These are phyloP conservation scores for Botryotinia calthae DNA, from an alignment of 2,329 filamentous ascomycete genomes.

Conservation along the genomic window DNA sequence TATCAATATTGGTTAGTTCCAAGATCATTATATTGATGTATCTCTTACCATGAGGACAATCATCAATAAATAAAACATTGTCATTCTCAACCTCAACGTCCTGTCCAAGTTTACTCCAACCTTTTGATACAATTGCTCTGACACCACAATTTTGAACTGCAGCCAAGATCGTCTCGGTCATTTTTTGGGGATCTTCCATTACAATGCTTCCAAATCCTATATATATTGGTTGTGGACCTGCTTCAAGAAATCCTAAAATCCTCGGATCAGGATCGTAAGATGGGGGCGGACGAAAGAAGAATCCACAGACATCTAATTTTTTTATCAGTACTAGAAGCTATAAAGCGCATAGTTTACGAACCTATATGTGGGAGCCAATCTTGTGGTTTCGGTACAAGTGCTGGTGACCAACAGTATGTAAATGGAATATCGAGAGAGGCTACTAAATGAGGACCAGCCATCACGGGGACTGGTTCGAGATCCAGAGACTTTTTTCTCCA, in stretches of 20 bases:
- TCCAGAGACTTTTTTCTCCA: slow-evolving; percentile 66
- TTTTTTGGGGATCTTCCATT: slow-evolving; percentile 64
- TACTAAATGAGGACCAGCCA: slow-evolving; percentile 72
- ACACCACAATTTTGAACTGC: slow-evolving; percentile 64
- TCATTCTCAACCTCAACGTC: slow-evolving; percentile 51
- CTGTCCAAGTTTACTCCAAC: slow-evolving; percentile 69
- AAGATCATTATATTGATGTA: too few relatives aligned
- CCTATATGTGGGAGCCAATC: slow-evolving; percentile 52
- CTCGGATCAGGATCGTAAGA: slow-evolving; percentile 47
- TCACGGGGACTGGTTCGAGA: slow-evolving; percentile 68
- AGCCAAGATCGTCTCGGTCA: slow-evolving; percentile 68
- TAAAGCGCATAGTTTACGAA: neutral
- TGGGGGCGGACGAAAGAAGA: slow-evolving; percentile 69
- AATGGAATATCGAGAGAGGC: slow-evolving; percentile 71
- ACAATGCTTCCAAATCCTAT: slow-evolving; percentile 77
- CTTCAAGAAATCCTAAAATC: slow-evolving; percentile 49
- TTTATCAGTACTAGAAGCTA: neutral
- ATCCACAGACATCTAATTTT: slow-evolving; percentile 62
- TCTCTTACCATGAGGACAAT: slow-evolving; percentile 59
- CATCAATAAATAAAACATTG: slow-evolving; percentile 68
- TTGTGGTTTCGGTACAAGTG: neutral
- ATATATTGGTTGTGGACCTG: slow-evolving; percentile 61
- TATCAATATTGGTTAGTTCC: neutral
- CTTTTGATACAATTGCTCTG: slow-evolving; percentile 69
- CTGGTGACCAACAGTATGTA: slow-evolving; percentile 64